Conservation (phyloP, 139 green algal genomes). For the Ettlia oleoabundans region DNA sequence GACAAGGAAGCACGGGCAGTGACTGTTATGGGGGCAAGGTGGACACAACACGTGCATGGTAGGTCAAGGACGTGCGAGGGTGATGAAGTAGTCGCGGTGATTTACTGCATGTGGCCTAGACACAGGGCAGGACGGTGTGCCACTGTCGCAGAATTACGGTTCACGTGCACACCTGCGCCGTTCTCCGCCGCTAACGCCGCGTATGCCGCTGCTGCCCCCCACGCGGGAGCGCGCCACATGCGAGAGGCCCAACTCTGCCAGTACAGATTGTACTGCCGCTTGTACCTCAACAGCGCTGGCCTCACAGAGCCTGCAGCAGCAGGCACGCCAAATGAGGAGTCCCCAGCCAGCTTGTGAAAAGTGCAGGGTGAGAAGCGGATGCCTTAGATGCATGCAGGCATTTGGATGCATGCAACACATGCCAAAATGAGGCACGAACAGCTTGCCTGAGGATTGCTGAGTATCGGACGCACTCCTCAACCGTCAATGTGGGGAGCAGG, state of each 20-base stretch:
- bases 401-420: too few relatives aligned
- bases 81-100: too few relatives aligned
- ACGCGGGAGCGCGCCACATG: slow-evolving; percentile 53
- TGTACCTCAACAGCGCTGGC: slow-evolving; percentile 23
- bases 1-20: not conserved
- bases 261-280: slow-evolving; percentile 35
- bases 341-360: not conserved
- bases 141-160: not conserved
- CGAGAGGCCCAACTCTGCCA: slow-evolving; percentile 53
- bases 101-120: too few relatives aligned
- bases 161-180: slow-evolving; percentile 45
- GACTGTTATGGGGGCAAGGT: too few relatives aligned
- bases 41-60: too few relatives aligned
- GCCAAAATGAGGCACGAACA: too few relatives aligned
- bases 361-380: not conserved
- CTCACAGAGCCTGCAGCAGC: slow-evolving; percentile 6
- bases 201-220: slow-evolving; percentile 43
- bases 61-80: too few relatives aligned
- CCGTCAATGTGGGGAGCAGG: slow-evolving; percentile 75
- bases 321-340: not conserved
- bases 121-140: too few relatives aligned
- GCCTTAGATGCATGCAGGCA: too few relatives aligned
- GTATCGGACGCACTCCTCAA: slow-evolving; percentile 73
- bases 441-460: slow-evolving; percentile 60
- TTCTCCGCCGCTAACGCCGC: slow-evolving; percentile 70